Conservation (phyloP, 768 basidiomycete species). For the Trametes coccinea region DNA sequence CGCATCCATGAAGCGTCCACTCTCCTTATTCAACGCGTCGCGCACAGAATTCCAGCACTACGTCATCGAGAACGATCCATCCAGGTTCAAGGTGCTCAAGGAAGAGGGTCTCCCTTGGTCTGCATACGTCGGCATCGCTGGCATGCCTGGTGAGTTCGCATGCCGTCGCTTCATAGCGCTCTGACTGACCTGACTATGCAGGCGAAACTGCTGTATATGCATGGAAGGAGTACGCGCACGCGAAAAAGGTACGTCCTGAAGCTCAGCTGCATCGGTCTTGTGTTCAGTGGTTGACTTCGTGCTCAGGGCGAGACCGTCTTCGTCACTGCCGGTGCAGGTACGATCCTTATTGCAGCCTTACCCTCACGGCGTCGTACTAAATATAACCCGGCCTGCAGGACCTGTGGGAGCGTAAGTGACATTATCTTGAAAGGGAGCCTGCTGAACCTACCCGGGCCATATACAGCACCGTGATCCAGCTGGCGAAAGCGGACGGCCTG, state of each 20-base stretch:
- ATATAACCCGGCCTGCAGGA: conserved; percentile 20
- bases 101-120: conserved; percentile 52
- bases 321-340: conserved; percentile 46
- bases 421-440: too few relatives aligned
- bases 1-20: conserved; percentile 25
- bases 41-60: conserved; percentile 44
- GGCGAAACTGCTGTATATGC: conserved; percentile 37
- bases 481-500: conserved; percentile 44
- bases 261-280: not conserved
- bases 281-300: too few relatives aligned
- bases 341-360: not conserved
- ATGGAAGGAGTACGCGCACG: conserved; percentile 44
- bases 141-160: conserved; percentile 38
- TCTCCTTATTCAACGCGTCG: too few relatives aligned
- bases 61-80: conserved; percentile 30
- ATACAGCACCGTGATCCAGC: conserved; percentile 37
- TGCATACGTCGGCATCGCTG: conserved; percentile 49
- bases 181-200: not conserved
- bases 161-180: too few relatives aligned
- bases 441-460: not conserved
- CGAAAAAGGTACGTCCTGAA: conserved; percentile 40
- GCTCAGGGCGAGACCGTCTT: conserved; percentile 50
- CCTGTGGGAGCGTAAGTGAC: conserved; percentile 61
- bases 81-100: conserved; percentile 30
- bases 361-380: not conserved